Evolutionary conservation across 257 asterid genomes (phyloP).

Genomic region (Phtheirospermum japonicum): DNA sequence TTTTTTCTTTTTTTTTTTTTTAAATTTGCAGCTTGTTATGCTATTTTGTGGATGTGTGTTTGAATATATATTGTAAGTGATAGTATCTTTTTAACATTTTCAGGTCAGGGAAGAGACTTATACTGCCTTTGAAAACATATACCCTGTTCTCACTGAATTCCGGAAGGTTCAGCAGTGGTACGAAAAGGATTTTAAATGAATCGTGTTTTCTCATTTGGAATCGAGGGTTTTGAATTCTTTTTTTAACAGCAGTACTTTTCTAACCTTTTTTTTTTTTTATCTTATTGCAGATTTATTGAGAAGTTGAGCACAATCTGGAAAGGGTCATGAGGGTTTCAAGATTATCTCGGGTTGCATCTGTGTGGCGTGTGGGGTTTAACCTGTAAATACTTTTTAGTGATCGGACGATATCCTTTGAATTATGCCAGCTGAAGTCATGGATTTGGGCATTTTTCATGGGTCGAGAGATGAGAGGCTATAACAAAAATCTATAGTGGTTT

Average conservation of each 20-base stretch:
- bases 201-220: background rate
- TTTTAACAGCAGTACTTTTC: background rate
- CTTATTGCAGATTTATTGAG: slow-evolving; percentile 20
- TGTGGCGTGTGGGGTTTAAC: slow-evolving; percentile 11
- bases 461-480: slow-evolving; percentile 20
- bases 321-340: slow-evolving; percentile 1
- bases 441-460: slow-evolving; percentile 1
- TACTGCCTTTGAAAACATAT: slow-evolving; percentile 86
- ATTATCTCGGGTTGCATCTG: slow-evolving; percentile 6
- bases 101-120: slow-evolving; percentile 96
- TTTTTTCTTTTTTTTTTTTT: background rate
- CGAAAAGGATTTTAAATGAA: slow-evolving; percentile 9
- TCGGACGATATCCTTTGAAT: slow-evolving; percentile 1
- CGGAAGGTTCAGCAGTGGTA: slow-evolving; percentile 97
- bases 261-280: background rate
- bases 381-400: slow-evolving; percentile 25
- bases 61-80: background rate
- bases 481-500: background rate
- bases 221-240: background rate
- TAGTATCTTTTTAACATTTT: background rate
- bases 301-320: background rate
- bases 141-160: slow-evolving; percentile 86
- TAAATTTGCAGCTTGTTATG: background rate
- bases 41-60: background rate
- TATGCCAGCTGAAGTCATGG: background rate